Percentiles rank a stretch among this genome's conserved stretches.
These are phyloP conservation scores for Alternaria rosae DNA, from an alignment of 2,329 filamentous ascomycete genomes.

Conservation along the genomic window DNA sequence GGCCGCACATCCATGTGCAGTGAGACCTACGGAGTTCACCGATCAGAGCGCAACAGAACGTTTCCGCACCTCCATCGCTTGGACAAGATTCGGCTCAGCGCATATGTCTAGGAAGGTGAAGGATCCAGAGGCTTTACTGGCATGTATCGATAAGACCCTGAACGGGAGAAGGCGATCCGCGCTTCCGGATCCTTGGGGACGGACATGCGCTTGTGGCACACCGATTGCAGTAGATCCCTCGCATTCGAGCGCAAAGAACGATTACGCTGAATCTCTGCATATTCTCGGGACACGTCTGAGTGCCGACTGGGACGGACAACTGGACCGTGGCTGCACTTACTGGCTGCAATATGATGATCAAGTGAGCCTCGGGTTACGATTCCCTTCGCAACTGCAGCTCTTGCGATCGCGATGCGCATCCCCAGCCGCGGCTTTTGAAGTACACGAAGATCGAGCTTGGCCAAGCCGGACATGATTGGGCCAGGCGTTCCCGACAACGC, in stretches of 20 bases:
- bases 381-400: not conserved
- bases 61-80: slow-evolving; percentile 8
- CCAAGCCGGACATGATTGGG: slow-evolving; percentile 4
- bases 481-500: not conserved
- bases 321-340: not conserved
- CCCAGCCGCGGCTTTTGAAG: not conserved
- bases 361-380: not conserved
- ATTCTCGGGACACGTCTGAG: too few relatives aligned
- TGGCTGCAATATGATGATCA: not conserved
- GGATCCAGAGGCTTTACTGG: not conserved
- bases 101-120: not conserved
- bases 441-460: slow-evolving; percentile 1
- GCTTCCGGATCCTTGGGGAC: not conserved
- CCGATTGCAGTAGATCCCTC: not conserved
- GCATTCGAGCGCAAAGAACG: not conserved
- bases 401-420: not conserved
- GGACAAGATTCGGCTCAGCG: slow-evolving; percentile 4
- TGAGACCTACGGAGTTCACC: not conserved
- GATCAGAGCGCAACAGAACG: not conserved
- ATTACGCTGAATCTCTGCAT: not conserved
- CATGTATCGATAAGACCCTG: not conserved
- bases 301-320: too few relatives aligned
- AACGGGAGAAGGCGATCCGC: not conserved
- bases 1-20: not conserved
- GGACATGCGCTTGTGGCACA: not conserved